Conservation (phyloP, 75 land plant genomes). For the Ceratopteris richardii region DNA sequence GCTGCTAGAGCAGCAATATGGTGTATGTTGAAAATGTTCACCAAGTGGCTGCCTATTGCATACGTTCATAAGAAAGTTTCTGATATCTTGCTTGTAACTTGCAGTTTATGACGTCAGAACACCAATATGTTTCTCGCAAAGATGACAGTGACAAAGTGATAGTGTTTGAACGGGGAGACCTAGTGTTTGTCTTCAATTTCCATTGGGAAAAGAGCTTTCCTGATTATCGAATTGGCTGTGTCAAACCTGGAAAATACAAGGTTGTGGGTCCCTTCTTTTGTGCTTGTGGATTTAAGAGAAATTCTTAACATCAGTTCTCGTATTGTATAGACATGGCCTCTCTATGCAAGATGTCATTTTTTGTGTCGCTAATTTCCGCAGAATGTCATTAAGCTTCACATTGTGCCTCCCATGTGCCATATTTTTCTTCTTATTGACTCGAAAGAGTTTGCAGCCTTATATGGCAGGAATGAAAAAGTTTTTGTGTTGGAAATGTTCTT, state of each 20-base stretch:
- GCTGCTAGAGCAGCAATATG: conserved; percentile 60
- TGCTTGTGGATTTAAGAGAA: not conserved
- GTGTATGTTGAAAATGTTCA: conserved; percentile 21
- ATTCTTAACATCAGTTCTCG: not conserved
- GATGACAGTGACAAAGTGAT: conserved; percentile 75
- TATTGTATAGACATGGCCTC: not conserved
- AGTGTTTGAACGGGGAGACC: conserved; percentile 66
- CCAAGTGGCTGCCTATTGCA: not conserved
- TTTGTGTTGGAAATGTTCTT: too few relatives aligned
- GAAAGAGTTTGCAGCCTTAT: too few relatives aligned
- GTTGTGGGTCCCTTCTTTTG: conserved; percentile 21
- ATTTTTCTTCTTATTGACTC: too few relatives aligned
- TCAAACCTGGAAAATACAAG: conserved; percentile 89
- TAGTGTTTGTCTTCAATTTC: conserved; percentile 90
- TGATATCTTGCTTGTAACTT: not conserved
- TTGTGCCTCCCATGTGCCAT: too few relatives aligned
- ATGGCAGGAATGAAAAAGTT: too few relatives aligned
- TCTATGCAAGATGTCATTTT: not conserved
- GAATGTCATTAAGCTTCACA: too few relatives aligned
- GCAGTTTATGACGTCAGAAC: conserved; percentile 88
- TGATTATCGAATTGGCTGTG: conserved; percentile 74
- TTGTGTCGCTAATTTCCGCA: too few relatives aligned
- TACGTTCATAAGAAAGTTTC: not conserved
- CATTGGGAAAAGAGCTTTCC: conserved; percentile 79
- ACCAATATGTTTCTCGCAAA: conserved; percentile 72